Conservation (phyloP, 2,329 filamentous ascomycete species). For the Dichotomopilus funicola region DNA sequence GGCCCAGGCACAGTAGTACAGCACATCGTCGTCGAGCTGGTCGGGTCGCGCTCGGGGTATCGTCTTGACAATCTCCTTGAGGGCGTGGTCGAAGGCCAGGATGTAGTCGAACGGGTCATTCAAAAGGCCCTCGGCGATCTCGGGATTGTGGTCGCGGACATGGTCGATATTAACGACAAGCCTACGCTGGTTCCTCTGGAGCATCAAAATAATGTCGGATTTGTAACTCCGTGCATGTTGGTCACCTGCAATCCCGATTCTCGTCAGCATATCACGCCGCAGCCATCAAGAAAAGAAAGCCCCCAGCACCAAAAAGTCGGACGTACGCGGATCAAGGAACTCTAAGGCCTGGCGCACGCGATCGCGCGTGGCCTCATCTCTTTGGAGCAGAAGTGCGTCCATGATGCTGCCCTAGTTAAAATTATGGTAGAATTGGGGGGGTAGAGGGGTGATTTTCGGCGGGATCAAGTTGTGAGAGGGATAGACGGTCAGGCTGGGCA, state of each 20-base stretch:
- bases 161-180: constrained; percentile 78
- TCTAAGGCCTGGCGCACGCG: constrained; percentile 83
- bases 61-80: constrained; percentile 81
- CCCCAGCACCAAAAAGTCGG: constrained; percentile 17
- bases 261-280: constrained; percentile 1
- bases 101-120: constrained; percentile 82
- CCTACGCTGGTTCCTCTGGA: constrained; percentile 59
- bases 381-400: constrained; percentile 62
- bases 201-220: constrained; percentile 76
- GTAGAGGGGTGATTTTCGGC: too few relatives aligned
- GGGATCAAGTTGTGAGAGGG: not conserved
- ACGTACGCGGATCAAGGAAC: constrained; percentile 85
- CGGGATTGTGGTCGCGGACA: constrained; percentile 77
- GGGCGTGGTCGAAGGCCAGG: constrained; percentile 80
- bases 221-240: constrained; percentile 66
- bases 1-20: constrained; percentile 96
- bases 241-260: constrained; percentile 35
- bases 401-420: constrained; percentile 40
- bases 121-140: constrained; percentile 73
- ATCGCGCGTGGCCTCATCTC: constrained; percentile 78
- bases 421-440: not conserved
- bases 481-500: not conserved
- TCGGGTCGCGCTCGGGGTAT: constrained; percentile 68
- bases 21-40: constrained; percentile 68
- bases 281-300: not conserved